These are phyloP conservation scores for Candida endomychidarum DNA, from an alignment of 805 yeast genomes.

Conservation along the genomic window DNA sequence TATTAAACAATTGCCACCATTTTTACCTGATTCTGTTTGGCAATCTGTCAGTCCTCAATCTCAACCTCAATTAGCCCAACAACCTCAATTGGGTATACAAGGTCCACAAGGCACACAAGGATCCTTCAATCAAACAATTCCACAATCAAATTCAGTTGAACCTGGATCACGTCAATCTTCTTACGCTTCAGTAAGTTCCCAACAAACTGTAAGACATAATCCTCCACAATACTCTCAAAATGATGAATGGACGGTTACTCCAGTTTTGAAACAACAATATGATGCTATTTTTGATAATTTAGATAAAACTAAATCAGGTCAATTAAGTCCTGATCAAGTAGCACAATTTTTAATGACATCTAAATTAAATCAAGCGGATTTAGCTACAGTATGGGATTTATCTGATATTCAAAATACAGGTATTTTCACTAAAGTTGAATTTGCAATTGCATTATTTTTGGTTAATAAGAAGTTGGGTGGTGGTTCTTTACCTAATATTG, in stretches of 20 bases:
- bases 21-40: conserved; percentile 42
- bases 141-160: background rate
- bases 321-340: conserved; percentile 72
- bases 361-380: conserved; percentile 74
- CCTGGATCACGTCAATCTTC: conserved; percentile 27
- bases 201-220: conserved; percentile 35
- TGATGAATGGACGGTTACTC: conserved; percentile 65
- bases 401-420: conserved; percentile 89
- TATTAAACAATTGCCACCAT: conserved; percentile 54
- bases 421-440: conserved; percentile 74
- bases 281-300: conserved; percentile 76
- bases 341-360: conserved; percentile 90
- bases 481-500: conserved; percentile 68
- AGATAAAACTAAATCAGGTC: conserved; percentile 64
- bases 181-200: conserved; percentile 32
- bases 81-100: too few species aligned
- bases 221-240: conserved; percentile 16
- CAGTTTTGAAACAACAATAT: conserved; percentile 72
- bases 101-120: too few species aligned
- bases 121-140: too few species aligned
- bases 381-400: conserved; percentile 93
- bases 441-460: conserved; percentile 89
- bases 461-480: conserved; percentile 86
- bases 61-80: too few species aligned
- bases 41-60: too few species aligned